A percentile compares a stretch with the other conserved stretches of the same genome.
Conservation (phyloP, 176 grass and related monocot genomes). For the Raddia guianensis region DNA sequence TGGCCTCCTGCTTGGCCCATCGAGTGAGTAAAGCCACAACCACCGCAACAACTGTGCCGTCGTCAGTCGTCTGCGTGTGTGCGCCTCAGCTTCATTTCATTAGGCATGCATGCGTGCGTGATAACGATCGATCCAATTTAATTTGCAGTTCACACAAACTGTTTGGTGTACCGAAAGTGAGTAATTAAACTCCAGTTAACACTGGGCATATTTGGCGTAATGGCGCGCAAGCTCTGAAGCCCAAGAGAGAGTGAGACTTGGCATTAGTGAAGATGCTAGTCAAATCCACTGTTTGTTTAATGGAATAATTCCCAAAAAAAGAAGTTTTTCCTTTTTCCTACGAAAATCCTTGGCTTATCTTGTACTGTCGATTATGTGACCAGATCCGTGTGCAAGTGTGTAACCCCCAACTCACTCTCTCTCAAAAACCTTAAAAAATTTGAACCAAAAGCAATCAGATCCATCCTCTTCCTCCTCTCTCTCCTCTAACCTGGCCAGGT, state of each 20-base stretch:
- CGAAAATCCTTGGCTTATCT: too few species aligned
- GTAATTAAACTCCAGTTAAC: background rate
- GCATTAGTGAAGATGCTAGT: background rate
- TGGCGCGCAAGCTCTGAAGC: background rate
- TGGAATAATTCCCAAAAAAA: too few species aligned
- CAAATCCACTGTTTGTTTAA: background rate
- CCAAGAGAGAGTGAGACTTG: background rate
- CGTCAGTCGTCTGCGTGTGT: background rate
- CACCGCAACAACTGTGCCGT: conserved; percentile 43
- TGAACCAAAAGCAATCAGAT: too few species aligned
- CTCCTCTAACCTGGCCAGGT: too few species aligned
- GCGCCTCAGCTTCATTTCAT: conserved; percentile 9
- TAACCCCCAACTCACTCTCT: too few species aligned
- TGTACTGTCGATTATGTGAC: too few species aligned
- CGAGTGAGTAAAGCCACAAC: conserved; percentile 31
- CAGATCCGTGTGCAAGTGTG: too few species aligned
- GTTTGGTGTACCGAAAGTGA: conserved; percentile 35
- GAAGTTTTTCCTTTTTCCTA: too few species aligned
- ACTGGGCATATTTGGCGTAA: background rate
- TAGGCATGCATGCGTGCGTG: background rate
- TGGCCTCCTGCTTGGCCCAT: background rate
- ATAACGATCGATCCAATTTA: background rate
- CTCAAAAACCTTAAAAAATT: too few species aligned
- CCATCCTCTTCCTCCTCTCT: too few species aligned
- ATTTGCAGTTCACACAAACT: background rate